Evolutionary conservation across 2,329 filamentous ascomycete species (phyloP), one percentile per base, ranked within the genome.

Genomic region (Cercospora sp.): DNA sequence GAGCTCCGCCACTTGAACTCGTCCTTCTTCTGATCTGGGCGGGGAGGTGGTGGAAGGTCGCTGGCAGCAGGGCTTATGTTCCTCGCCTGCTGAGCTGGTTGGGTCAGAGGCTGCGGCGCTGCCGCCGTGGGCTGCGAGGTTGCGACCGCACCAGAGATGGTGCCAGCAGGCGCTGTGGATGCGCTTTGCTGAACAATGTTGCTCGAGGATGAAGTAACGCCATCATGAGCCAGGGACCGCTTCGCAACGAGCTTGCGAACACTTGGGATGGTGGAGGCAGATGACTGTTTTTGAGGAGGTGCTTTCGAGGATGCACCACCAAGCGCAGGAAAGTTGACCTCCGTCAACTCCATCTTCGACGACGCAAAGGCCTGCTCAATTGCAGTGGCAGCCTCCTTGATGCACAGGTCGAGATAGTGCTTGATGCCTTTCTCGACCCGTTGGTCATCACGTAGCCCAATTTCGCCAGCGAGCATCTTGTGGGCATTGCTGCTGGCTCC

Each of bases 321-420:
- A 2, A 64, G 18, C 10, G 28, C 37, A 10, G 61, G 61, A n/a
- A 57, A 64, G 7, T 57, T 64, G 18, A 30, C 30, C 10, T 64
- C 61, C 5, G 45, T 64, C 61, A 64, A 1, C 32, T 57, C 61
- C 4, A 32, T 64, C 18, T 26, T 53, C 0, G 30, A 55, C 32
- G 26, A 18, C 12, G 12, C 3, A 32, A 64, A 63, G 4, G 61
- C 61, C 9, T 40, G 18, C n/a, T 45, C 21, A 13, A 64, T 57
- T 1, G 49, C 61, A 24, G 45, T 28, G 30, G 43, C 61, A 12
- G 61, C 61, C 40, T 64, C 30, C 3, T 43, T 16, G 5, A 64
- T 16, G 45, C 61, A 64, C 8, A 40, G 13, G 49, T 64, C 61
- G 26, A 64, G 51, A 28, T 45, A 32, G 12, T 30, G n/a, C 32